Evolutionary conservation across 176 grass and related monocot genomes (phyloP), one percentile per base, ranked within the genome.

Genomic region (Poa annua): DNA sequence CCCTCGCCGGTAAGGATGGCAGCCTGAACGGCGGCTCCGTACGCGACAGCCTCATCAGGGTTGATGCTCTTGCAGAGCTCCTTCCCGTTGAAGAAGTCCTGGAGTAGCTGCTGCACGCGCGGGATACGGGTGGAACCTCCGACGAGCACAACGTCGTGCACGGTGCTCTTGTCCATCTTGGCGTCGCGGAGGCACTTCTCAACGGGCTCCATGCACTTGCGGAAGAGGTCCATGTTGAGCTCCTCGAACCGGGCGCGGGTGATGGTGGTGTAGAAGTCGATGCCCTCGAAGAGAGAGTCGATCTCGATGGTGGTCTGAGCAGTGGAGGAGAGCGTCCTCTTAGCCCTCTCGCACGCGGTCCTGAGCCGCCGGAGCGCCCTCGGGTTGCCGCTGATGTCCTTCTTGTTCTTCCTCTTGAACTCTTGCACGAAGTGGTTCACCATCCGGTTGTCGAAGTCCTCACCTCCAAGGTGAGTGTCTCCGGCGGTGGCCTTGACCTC

Each of bases 11-110:
- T 94, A 54, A 97, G 85, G 70, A 97, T 94, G 66, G 95, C 92
- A 24, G 92, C 92, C 87, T 94, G 92, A 14, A 97, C 92, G 11
- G 95, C 95, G 10, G 95, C 95, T 38, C 95, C 95, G 8, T 97
- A 94, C 3, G 95, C 95, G n/a, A 98, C 91, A 11, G 93, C 96
- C 91, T 98, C 96, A 21, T 98, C 96, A 16, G 96, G 96, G 80
- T 98, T 98, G 87, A 98, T 98, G 78, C 88, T 98, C 96, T 95
- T 93, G 91, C 96, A 98, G 21, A 95, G 91, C 83, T 96, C 93
- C 85, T 98, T 96, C 14, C 96, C 96, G 65, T 98, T 95, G 85
- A 96, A 96, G 83, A 98, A 98, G 36, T 98, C 96, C 81, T 95
- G 93, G 51, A 99, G 90, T 3, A 99, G 86, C 83, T 91, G 92